Percentiles rank a stretch among this genome's conserved stretches.
Evolutionary conservation across 805 yeast genomes (phyloP).

Genomic region (Saccharomycopsis sp.): DNA sequence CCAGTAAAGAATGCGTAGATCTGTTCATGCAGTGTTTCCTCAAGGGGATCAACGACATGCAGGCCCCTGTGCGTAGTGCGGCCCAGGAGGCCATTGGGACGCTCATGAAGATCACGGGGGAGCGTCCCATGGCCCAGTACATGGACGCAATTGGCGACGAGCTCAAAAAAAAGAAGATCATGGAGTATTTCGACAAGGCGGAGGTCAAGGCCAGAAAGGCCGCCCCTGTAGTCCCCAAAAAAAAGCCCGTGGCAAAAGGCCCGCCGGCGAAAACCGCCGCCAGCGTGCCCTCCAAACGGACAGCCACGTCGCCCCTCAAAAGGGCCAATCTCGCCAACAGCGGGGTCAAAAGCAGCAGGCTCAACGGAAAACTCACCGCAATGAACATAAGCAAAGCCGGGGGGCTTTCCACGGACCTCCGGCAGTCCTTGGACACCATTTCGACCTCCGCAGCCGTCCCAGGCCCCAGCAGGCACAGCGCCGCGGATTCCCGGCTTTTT

Average conservation of each 20-base stretch:
- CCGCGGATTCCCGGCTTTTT: background rate
- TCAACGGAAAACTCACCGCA: background rate
- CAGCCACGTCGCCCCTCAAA: constrained; percentile 65
- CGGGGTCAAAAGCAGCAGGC: background rate
- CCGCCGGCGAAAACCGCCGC: constrained; percentile 24
- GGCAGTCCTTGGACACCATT: background rate
- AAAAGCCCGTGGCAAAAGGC: background rate
- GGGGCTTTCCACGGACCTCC: background rate
- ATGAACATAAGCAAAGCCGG: background rate
- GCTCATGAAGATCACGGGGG: constrained; percentile 72
- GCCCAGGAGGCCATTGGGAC: constrained; percentile 76
- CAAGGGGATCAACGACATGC: constrained; percentile 71
- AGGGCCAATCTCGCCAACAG: constrained; percentile 20
- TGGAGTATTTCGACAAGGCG: constrained; percentile 47
- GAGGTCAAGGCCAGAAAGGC: constrained; percentile 32
- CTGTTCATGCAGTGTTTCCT: constrained; percentile 46
- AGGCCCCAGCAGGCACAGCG: background rate
- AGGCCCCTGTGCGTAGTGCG: constrained; percentile 72
- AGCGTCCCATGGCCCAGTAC: constrained; percentile 49
- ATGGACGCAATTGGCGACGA: constrained; percentile 68
- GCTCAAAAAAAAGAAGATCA: constrained; percentile 55
- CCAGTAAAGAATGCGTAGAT: constrained; percentile 47
- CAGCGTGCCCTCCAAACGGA: constrained; percentile 54
- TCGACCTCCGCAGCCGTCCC: background rate
- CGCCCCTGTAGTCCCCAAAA: background rate